A percentile compares a stretch with the other conserved stretches of the same genome.
Evolutionary conservation across 78 protist species (phyloP).

Genomic region (Tieghemostelium lacteum): DNA sequence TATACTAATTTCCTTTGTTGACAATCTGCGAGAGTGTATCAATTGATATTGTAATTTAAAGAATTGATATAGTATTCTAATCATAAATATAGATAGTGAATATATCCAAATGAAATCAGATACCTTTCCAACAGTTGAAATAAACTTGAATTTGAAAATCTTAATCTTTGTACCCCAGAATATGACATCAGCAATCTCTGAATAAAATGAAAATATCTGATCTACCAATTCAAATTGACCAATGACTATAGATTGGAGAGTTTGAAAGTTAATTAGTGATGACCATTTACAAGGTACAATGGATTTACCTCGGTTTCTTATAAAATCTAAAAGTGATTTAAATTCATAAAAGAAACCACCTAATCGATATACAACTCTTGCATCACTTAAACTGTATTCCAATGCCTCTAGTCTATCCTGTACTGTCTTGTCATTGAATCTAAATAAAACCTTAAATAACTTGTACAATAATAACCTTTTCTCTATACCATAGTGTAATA

Average conservation of each 20-base stretch:
- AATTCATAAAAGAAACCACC: constrained; percentile 8
- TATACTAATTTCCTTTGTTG: background rate
- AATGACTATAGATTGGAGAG: no score
- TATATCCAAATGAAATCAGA: constrained; percentile 30
- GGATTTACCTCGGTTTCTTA: no score
- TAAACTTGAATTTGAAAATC: constrained; percentile 1
- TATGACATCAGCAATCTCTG: constrained; percentile 7
- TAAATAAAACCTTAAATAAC: background rate
- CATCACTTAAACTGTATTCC: constrained; percentile 12
- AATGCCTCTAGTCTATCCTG: background rate
- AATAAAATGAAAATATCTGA: background rate
- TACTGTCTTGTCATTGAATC: background rate
- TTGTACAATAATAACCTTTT: background rate
- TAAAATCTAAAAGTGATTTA: no score
- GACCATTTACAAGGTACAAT: no score
- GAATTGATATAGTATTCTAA: constrained; percentile 1
- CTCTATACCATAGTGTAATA: background rate
- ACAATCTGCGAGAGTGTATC: background rate
- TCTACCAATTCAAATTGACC: constrained; percentile 7
- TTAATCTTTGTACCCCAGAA: constrained; percentile 38
- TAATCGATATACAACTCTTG: constrained; percentile 14
- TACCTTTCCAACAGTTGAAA: background rate
- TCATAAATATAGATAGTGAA: background rate
- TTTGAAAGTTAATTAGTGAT: no score
- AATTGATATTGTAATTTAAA: background rate